Evolutionary conservation across 371 early-diverging fungal species (phyloP).

Genomic region (Choanephora cucurbitarum): DNA sequence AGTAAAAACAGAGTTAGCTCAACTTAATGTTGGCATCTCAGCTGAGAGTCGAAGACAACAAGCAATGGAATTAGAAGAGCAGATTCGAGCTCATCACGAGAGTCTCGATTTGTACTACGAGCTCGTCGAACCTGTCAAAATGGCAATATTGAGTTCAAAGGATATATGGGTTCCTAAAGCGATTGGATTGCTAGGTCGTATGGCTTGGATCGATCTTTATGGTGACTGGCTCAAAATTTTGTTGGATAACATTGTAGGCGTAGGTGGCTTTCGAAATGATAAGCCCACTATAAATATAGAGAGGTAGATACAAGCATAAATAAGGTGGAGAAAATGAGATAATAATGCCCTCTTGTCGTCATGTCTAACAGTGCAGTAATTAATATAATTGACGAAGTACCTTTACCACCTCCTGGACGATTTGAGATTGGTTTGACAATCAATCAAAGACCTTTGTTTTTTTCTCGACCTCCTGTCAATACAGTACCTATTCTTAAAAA

Average conservation of each 20-base stretch:
- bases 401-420: slow-evolving; percentile 81
- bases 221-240: slow-evolving; percentile 78
- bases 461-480: slow-evolving; percentile 78
- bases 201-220: slow-evolving; percentile 76
- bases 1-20: slow-evolving; percentile 8
- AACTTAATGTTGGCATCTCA: slow-evolving; percentile 4
- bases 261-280: slow-evolving; percentile 48
- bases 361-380: slow-evolving; percentile 45
- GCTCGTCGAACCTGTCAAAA: slow-evolving; percentile 64
- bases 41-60: slow-evolving; percentile 25
- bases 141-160: slow-evolving; percentile 56
- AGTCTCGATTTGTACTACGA: slow-evolving; percentile 67
- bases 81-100: slow-evolving; percentile 62
- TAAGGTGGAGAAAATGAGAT: not conserved
- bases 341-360: not conserved
- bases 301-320: slow-evolving; percentile 33
- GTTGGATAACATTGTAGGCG: slow-evolving; percentile 61
- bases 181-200: slow-evolving; percentile 70
- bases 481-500: slow-evolving; percentile 76
- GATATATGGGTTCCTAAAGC: slow-evolving; percentile 73
- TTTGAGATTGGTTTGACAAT: slow-evolving; percentile 73
- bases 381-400: slow-evolving; percentile 76
- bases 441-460: slow-evolving; percentile 64
- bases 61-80: slow-evolving; percentile 37
- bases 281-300: slow-evolving; percentile 46